Conservation (phyloP, 306 rosid genomes). For the Lathyrus sativus region DNA sequence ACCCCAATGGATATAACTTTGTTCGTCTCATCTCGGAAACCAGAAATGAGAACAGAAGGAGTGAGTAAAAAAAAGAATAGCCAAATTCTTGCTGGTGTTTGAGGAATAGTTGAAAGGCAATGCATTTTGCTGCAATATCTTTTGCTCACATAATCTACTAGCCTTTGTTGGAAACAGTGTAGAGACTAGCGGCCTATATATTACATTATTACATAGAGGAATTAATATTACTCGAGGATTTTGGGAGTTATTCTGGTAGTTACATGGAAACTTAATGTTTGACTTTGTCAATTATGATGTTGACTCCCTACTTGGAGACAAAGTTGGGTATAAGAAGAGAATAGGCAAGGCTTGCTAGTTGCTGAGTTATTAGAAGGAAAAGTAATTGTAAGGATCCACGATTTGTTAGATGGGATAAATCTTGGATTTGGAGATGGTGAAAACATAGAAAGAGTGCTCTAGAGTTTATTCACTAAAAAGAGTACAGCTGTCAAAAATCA, state of each 20-base stretch:
- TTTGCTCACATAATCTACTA: slow-evolving; percentile 1
- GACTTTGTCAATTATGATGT: slow-evolving; percentile 30
- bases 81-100: slow-evolving; percentile 24
- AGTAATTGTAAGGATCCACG: not conserved
- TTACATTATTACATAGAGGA: slow-evolving; percentile 2
- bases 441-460: too few species aligned
- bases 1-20: slow-evolving; percentile 44
- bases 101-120: slow-evolving; percentile 29
- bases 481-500: too few species aligned
- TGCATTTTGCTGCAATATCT: slow-evolving; percentile 37
- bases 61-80: slow-evolving; percentile 29
- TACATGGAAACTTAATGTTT: slow-evolving; percentile 8
- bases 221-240: slow-evolving; percentile 23
- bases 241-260: slow-evolving; percentile 14
- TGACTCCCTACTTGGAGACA: slow-evolving; percentile 19
- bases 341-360: not conserved
- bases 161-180: not conserved
- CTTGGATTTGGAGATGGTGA: not conserved
- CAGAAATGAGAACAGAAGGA: slow-evolving; percentile 16
- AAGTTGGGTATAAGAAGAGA: not conserved
- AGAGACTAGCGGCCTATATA: not conserved
- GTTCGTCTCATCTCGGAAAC: slow-evolving; percentile 4
- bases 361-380: not conserved
- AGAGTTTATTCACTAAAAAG: too few species aligned
- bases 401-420: not conserved